Conservation (phyloP, 139 green algal species). For the Spirogloea muscicola region DNA sequence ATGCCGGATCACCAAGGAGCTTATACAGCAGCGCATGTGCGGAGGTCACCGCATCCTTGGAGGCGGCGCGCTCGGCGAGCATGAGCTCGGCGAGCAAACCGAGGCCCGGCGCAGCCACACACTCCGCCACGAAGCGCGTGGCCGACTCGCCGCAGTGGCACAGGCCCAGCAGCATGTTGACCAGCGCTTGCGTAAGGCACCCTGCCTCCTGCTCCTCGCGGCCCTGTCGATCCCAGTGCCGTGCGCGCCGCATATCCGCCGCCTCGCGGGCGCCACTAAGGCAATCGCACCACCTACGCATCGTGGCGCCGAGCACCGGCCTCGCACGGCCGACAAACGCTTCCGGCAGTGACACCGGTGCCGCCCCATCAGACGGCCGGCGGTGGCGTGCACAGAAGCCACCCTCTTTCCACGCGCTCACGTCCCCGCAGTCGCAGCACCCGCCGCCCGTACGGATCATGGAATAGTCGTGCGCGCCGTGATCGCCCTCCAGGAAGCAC, state of each 20-base stretch:
- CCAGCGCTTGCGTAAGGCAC: not conserved
- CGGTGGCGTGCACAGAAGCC: constrained; percentile 30
- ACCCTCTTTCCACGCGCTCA: constrained; percentile 33
- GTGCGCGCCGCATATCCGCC: no score
- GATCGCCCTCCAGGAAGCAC: constrained; percentile 46
- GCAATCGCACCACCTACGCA: no score
- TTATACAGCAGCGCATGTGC: constrained; percentile 44
- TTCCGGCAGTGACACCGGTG: constrained; percentile 19
- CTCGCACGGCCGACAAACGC: constrained; percentile 16
- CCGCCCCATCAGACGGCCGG: not conserved
- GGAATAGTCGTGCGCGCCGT: constrained; percentile 47
- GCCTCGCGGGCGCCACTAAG: no score
- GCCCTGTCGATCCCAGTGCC: no score
- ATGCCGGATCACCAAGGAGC: constrained; percentile 42
- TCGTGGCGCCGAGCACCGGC: constrained; percentile 17
- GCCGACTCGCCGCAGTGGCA: constrained; percentile 17
- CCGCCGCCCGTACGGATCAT: constrained; percentile 48
- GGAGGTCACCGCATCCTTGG: not conserved
- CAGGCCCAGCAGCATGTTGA: constrained; percentile 8
- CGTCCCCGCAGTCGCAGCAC: constrained; percentile 52
- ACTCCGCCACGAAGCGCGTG: constrained; percentile 8
- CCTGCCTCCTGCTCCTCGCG: constrained; percentile 5
- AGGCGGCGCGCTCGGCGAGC: not conserved
- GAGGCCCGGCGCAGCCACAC: constrained; percentile 1
- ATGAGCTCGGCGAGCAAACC: constrained; percentile 22